Conservation (phyloP, 2,329 filamentous ascomycete genomes). For the Monilinia aucupariae region DNA sequence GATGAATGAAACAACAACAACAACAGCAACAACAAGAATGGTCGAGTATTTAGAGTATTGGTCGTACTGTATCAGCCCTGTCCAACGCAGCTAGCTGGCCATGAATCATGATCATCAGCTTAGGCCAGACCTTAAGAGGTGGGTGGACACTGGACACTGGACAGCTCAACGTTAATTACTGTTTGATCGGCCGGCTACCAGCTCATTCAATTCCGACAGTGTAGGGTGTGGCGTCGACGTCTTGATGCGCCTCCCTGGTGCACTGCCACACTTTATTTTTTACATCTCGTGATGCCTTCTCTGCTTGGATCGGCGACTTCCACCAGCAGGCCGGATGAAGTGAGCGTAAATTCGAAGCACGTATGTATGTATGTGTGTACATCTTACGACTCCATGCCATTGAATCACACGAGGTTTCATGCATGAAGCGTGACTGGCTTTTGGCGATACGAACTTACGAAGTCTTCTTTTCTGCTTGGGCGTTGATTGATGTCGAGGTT, state of each 20-base stretch:
- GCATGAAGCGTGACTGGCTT: not conserved
- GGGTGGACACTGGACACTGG: too few relatives aligned
- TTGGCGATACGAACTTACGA: slow-evolving; percentile 1
- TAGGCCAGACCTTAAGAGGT: too few relatives aligned
- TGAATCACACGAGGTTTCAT: slow-evolving; percentile 2
- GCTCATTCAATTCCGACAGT: not conserved
- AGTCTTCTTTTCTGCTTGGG: not conserved
- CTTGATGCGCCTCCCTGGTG: too few relatives aligned
- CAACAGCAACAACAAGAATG: not conserved
- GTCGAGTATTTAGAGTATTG: not conserved
- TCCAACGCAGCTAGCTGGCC: too few relatives aligned
- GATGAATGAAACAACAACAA: not conserved
- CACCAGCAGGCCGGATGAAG: too few relatives aligned
- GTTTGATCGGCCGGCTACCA: not conserved
- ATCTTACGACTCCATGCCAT: slow-evolving; percentile 15
- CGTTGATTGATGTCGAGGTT: too few relatives aligned
- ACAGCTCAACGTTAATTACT: not conserved
- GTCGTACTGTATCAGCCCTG: not conserved
- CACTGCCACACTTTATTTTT: slow-evolving; percentile 19
- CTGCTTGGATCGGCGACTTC: slow-evolving; percentile 11
- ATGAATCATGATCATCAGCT: too few relatives aligned
- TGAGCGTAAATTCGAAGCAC: too few relatives aligned
- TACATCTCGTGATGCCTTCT: slow-evolving; percentile 24
- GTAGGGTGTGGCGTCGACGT: not conserved
- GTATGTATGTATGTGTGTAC: too few relatives aligned